These are phyloP conservation scores for Syzygium malaccense DNA, from an alignment of 441 rosid species.

Conservation along the genomic window DNA sequence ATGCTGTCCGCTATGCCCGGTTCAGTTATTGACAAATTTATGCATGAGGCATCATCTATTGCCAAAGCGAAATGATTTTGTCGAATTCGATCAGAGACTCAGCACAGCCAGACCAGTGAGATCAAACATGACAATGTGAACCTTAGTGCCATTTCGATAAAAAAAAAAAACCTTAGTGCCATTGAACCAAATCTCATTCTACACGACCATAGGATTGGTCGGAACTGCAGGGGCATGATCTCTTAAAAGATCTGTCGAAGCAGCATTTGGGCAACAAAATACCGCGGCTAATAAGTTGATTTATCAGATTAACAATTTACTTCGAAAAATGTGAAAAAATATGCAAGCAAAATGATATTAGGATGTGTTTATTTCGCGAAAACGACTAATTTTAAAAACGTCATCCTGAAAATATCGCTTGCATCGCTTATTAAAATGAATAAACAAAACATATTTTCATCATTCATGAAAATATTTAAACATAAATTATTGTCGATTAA, in stretches of 20 bases:
- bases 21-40: background rate
- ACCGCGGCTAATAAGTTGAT: background rate
- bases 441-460: background rate
- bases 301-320: background rate
- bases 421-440: background rate
- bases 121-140: background rate
- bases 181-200: background rate
- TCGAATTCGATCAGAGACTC: background rate
- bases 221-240: background rate
- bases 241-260: background rate
- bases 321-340: background rate
- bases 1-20: background rate
- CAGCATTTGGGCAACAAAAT: background rate
- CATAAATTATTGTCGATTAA: background rate
- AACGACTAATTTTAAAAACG: background rate
- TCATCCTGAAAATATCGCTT: background rate
- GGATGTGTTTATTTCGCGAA: background rate
- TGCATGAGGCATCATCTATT: background rate
- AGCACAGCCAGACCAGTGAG: background rate
- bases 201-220: background rate
- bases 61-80: background rate
- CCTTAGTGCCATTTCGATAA: too few relatives aligned
- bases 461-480: background rate
- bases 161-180: background rate
- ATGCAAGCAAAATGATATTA: background rate